Percentiles rank a stretch among this genome's conserved stretches.
Evolutionary conservation across 768 basidiomycete genomes (phyloP).

Genomic region (Lentinula sp.): DNA sequence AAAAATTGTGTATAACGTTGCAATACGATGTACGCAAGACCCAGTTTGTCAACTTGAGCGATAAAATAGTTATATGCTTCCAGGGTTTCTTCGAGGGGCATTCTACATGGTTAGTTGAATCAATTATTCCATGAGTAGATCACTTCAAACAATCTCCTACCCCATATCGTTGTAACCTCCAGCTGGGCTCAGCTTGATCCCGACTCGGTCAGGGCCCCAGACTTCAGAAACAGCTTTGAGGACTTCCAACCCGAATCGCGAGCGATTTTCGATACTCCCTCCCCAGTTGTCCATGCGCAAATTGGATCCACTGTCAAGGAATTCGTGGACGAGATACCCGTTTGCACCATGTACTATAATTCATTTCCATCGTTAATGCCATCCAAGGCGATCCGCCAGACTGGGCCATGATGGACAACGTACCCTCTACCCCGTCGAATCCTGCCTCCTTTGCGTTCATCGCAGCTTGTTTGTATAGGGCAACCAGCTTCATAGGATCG

Average conservation of each 20-base stretch:
- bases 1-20: not conserved
- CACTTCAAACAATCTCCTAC: constrained; percentile 6
- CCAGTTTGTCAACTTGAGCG: constrained; percentile 31
- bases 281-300: constrained; percentile 37
- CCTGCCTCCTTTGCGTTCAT: constrained; percentile 27
- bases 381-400: not conserved
- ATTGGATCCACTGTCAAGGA: constrained; percentile 27
- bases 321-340: constrained; percentile 31
- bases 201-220: constrained; percentile 24
- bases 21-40: constrained; percentile 9
- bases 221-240: constrained; percentile 25
- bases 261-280: constrained; percentile 35
- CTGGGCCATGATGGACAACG: not conserved
- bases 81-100: constrained; percentile 38
- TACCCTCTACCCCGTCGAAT: constrained; percentile 30
- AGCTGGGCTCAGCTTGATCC: constrained; percentile 11
- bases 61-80: constrained; percentile 36
- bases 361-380: not conserved
- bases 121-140: not conserved
- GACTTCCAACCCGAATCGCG: constrained; percentile 31
- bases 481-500: constrained; percentile 23
- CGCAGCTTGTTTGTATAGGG: constrained; percentile 25
- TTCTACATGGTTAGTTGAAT: constrained; percentile 16
- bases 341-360: constrained; percentile 19
- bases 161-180: constrained; percentile 29